These are phyloP conservation scores for Otatea glauca DNA, from an alignment of 176 grass and related monocot species.

Conservation along the genomic window DNA sequence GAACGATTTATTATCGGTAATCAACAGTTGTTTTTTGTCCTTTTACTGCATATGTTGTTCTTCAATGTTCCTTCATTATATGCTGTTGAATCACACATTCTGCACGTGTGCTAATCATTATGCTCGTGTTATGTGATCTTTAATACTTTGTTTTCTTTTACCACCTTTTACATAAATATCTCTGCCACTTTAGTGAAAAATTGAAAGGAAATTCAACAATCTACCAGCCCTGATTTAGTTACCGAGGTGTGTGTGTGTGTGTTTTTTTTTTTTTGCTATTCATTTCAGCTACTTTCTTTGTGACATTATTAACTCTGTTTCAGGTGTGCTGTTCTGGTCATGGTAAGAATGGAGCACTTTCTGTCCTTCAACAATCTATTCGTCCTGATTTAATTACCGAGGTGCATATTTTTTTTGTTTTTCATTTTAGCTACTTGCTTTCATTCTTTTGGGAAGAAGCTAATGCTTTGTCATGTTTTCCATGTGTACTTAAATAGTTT, in stretches of 20 bases:
- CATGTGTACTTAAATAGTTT: neutral
- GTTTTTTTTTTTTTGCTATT: neutral
- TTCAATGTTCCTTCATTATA: neutral
- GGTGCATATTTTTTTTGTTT: constrained; percentile 45
- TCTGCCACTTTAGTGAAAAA: neutral
- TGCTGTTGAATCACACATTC: neutral
- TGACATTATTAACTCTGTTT: constrained; percentile 47
- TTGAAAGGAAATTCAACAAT: constrained; percentile 23
- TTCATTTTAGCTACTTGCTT: constrained; percentile 3
- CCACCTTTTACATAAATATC: neutral
- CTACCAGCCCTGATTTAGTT: neutral
- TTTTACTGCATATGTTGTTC: constrained; percentile 19
- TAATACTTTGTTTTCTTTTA: constrained; percentile 19
- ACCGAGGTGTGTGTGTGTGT: neutral
- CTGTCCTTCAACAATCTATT: constrained; percentile 91
- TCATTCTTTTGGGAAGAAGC: constrained; percentile 10
- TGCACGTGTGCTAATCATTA: constrained; percentile 4
- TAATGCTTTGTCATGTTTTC: constrained; percentile 25
- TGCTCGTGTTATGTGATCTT: constrained; percentile 23
- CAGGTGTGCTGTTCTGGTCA: constrained; percentile 98
- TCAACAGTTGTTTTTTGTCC: constrained; percentile 9
- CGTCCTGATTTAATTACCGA: constrained; percentile 94
- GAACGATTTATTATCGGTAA: neutral
- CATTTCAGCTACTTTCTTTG: constrained; percentile 40
- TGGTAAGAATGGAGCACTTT: constrained; percentile 94